phyloP scores from a whole-genome alignment of 2,329 filamentous ascomycete species.

The Scedosporium minutisporum region DNA sequence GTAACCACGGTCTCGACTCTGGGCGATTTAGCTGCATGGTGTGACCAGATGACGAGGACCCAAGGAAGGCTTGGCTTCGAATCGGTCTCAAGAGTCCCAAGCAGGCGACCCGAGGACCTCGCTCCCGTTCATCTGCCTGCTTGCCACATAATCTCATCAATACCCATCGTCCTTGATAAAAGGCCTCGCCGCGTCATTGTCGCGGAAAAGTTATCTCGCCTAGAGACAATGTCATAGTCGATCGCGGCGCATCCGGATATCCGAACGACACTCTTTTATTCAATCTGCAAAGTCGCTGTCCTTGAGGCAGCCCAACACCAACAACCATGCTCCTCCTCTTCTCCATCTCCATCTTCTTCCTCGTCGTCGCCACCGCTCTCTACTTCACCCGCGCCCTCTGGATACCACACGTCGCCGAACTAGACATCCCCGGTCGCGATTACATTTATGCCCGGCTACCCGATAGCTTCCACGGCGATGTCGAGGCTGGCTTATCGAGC shows the following conservation, averaged over 20 bases:
- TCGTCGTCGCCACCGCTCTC: constrained; percentile 63
- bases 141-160: background rate
- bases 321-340: constrained; percentile 42
- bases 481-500: constrained; percentile 78
- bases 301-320: background rate
- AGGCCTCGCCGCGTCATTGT: background rate
- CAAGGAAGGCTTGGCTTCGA: background rate
- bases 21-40: background rate
- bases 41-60: background rate
- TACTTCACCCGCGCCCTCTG: constrained; percentile 75
- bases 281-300: background rate
- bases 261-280: background rate
- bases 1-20: background rate
- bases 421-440: constrained; percentile 40
- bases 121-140: background rate
- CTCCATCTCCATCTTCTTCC: constrained; percentile 59
- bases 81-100: background rate
- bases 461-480: constrained; percentile 68
- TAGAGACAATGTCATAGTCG: constrained; percentile 3
- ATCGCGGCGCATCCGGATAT: background rate
- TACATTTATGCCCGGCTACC: constrained; percentile 73
- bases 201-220: background rate
- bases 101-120: background rate
- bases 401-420: constrained; percentile 58
- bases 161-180: background rate